Evolutionary conservation across 1,139 yeast genomes (phyloP).

Genomic region (Yamadazyma dushanensis): DNA sequence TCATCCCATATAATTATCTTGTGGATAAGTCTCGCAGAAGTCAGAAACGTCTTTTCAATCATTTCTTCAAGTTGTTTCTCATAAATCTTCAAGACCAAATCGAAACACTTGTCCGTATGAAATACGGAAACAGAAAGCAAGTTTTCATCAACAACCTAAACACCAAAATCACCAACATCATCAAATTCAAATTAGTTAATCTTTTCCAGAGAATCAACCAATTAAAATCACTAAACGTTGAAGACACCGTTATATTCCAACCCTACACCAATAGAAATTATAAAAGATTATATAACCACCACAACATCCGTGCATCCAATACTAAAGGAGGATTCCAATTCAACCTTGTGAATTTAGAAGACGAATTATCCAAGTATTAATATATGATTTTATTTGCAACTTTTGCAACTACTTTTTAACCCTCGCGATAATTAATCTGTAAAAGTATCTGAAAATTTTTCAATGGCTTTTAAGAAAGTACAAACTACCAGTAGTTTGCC

Average conservation of each 20-base stretch:
- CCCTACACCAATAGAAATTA: constrained; percentile 28
- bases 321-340: constrained; percentile 5
- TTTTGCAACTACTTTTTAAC: not conserved
- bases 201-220: constrained; percentile 21
- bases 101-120: constrained; percentile 37
- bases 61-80: constrained; percentile 38
- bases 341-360: constrained; percentile 10
- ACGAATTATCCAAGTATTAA: constrained; percentile 3
- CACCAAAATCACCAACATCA: constrained; percentile 27
- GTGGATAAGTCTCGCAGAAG: constrained; percentile 28
- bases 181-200: constrained; percentile 26
- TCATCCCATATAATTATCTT: constrained; percentile 37
- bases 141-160: constrained; percentile 29
- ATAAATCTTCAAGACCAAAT: constrained; percentile 42
- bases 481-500: constrained; percentile 49
- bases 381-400: not conserved
- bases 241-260: constrained; percentile 30
- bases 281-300: constrained; percentile 37
- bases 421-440: not conserved
- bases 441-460: not conserved
- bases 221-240: constrained; percentile 9
- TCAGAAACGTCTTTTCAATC: constrained; percentile 27
- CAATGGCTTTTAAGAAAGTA: constrained; percentile 31
- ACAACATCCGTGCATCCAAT: constrained; percentile 3
- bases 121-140: constrained; percentile 30